phyloP scores from a whole-genome alignment of 148 eudicot genomes.

The Talinum fruticosum region DNA sequence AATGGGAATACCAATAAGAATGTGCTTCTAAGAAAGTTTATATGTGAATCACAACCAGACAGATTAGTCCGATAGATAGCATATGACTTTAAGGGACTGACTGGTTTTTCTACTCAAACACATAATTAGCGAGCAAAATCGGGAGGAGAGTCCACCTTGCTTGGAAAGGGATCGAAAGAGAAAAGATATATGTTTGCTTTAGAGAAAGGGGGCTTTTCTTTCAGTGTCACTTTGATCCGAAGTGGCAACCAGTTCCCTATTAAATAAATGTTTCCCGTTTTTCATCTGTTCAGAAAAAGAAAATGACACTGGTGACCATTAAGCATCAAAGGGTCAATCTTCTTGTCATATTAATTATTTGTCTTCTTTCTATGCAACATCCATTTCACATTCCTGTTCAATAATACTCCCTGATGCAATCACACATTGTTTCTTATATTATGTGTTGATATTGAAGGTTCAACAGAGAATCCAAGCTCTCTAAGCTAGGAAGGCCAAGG shows the following conservation, averaged over 20 bases:
- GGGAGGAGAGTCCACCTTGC: neutral
- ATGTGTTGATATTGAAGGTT: constrained; percentile 56
- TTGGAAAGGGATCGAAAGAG: neutral
- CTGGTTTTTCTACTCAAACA: neutral
- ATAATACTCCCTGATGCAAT: neutral
- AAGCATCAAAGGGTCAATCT: neutral
- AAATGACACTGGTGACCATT: neutral
- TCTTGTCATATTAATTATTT: neutral
- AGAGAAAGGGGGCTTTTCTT: neutral
- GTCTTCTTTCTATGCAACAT: neutral
- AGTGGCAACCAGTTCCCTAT: too few species aligned
- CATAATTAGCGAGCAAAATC: neutral
- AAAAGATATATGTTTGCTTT: neutral
- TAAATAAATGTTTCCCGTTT: too few species aligned
- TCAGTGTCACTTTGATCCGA: neutral
- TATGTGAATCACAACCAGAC: neutral
- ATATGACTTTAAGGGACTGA: neutral
- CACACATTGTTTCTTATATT: neutral
- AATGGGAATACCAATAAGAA: neutral
- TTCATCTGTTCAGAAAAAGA: too few species aligned
- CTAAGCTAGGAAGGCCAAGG: constrained; percentile 89
- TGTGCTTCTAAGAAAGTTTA: neutral
- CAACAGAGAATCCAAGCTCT: constrained; percentile 84
- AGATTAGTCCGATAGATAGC: too few species aligned
- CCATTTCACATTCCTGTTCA: neutral